Evolutionary conservation across 2,329 filamentous ascomycete species (phyloP), one percentile per base, ranked within the genome.

Genomic region (Calonectria montana): DNA sequence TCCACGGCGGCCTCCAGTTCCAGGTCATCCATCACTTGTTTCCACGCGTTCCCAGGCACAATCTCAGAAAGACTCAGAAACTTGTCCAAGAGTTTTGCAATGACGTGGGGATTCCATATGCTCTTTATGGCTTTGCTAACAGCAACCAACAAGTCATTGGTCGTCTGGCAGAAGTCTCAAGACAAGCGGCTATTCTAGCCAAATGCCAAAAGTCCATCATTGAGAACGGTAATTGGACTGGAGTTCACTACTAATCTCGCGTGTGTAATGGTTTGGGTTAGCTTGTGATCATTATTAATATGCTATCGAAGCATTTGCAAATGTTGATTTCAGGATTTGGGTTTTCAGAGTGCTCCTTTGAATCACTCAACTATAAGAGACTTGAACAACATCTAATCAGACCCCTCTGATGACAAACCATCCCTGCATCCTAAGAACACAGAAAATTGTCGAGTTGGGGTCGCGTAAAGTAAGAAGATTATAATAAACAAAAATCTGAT

Each of bases 1-100:
- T 97, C 82, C 95, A 97, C 77, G 95, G 95, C 25, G 95, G 95
- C 4, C 86, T 97, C 73, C 95, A 97, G 82, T 97, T 97, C 83
- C 95, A 97, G 82, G 94, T 92, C 9, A 92, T 97, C 65, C 95
- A 97, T 80, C 95, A 97, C 81, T 85, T 97, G 27, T 97, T 92
- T 80, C 95, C 95, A 1, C 90, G 94, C 12, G 91, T 97, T 73
- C 95, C 95, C 9, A 88, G 95, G 48, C 95, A 97, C 82, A 97
- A 97, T 81, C 88, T 97, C 62, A 91, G 95, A 57, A 86, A 86
- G 68, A 89, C 93, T 3, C 94, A 97, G 83, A 91, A 89, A 76
- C 86, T 97, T 39, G 94, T 97, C 12, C 88, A 93, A 77, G 91
- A 94, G 50, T 97, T 97, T 79, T 97, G 95, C 78, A 86, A 91